These are phyloP conservation scores for Gnomoniopsis sp. DNA, from an alignment of 2,329 filamentous ascomycete genomes.

Conservation along the genomic window DNA sequence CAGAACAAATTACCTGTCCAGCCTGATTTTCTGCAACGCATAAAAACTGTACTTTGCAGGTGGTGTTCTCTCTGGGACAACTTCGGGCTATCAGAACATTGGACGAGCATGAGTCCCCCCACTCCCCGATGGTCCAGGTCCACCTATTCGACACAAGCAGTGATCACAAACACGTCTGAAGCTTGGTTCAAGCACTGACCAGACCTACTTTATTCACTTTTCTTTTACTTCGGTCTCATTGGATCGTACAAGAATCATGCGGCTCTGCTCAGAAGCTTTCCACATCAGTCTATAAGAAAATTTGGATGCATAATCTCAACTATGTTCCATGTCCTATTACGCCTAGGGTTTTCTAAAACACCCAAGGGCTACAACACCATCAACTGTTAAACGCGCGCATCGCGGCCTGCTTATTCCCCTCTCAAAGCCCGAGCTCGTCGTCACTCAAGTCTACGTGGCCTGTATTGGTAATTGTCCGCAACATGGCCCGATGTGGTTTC, in stretches of 20 bases:
- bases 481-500: conserved; percentile 7
- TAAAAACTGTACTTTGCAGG: too few species aligned
- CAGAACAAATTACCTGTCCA: too few species aligned
- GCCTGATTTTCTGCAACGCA: too few species aligned
- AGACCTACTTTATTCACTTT: background rate
- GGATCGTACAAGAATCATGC: background rate
- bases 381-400: background rate
- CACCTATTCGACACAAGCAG: background rate
- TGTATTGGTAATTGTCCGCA: conserved; percentile 9
- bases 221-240: background rate
- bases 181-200: background rate
- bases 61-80: too few species aligned
- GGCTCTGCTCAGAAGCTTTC: background rate
- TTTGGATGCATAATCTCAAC: background rate
- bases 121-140: background rate
- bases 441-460: conserved; percentile 12
- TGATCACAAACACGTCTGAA: background rate
- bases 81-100: background rate
- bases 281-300: background rate
- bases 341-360: background rate
- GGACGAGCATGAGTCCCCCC: background rate
- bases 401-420: background rate
- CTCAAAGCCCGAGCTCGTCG: conserved; percentile 16
- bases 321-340: background rate
- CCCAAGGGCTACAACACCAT: background rate